Evolutionary conservation across 2,329 filamentous ascomycete genomes (phyloP).

Genomic region (Stachybotrys elegans): DNA sequence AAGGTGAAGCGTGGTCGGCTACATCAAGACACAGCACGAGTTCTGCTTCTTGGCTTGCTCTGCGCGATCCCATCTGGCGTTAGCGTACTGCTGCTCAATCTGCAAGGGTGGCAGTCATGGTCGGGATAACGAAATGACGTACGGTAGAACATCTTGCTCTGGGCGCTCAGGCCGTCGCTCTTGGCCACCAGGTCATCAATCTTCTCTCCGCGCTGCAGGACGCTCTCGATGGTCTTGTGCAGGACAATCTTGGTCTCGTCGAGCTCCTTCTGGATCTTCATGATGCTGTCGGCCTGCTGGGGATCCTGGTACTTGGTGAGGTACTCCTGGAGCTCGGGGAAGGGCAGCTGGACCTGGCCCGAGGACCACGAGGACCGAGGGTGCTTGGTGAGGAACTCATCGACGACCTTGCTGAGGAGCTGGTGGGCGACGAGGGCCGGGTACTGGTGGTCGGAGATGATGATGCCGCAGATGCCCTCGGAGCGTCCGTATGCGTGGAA

Average conservation of each 20-base stretch:
- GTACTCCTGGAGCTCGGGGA: slow-evolving; percentile 77
- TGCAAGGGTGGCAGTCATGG: slow-evolving; percentile 8
- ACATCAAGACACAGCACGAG: slow-evolving; percentile 70
- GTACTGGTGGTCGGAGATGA: slow-evolving; percentile 73
- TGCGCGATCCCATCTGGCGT: slow-evolving; percentile 18
- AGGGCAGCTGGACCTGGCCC: slow-evolving; percentile 48
- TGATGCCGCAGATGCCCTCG: slow-evolving; percentile 69
- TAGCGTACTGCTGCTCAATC: no score
- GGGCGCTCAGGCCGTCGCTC: slow-evolving; percentile 81
- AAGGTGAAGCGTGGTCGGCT: no score
- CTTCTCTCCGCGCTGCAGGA: slow-evolving; percentile 88
- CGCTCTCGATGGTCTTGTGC: slow-evolving; percentile 92
- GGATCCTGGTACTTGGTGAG: slow-evolving; percentile 75
- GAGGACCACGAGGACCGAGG: slow-evolving; percentile 63
- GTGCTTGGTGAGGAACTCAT: slow-evolving; percentile 78
- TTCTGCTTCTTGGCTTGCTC: slow-evolving; percentile 75
- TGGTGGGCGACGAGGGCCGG: slow-evolving; percentile 77
- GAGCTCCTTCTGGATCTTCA: slow-evolving; percentile 93
- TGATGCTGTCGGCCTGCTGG: slow-evolving; percentile 81
- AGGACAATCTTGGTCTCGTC: slow-evolving; percentile 97
- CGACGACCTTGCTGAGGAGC: slow-evolving; percentile 77
- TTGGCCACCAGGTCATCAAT: slow-evolving; percentile 91
- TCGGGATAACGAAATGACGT: slow-evolving; percentile 21
- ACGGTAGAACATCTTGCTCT: slow-evolving; percentile 99
- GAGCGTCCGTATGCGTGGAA: slow-evolving; percentile 75